Percentiles rank a stretch among this genome's conserved stretches.
Evolutionary conservation across 2,329 filamentous ascomycete species (phyloP).

Genomic region (Talaromyces islandicus): DNA sequence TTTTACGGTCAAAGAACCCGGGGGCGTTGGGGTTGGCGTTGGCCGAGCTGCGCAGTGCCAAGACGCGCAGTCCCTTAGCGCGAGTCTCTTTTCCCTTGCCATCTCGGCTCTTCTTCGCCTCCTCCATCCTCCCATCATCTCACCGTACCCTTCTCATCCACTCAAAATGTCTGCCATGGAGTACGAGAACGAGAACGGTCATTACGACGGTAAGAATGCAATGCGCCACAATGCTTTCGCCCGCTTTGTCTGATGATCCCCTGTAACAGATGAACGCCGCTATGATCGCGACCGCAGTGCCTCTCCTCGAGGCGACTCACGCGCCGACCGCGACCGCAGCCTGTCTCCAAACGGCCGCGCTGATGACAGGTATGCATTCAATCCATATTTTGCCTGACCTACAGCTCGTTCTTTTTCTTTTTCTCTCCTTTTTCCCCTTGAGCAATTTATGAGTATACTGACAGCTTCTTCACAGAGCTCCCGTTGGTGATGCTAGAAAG

Average conservation of each 20-base stretch:
- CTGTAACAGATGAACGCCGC: slow-evolving; percentile 50
- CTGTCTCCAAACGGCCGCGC: slow-evolving; percentile 57
- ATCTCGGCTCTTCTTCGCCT: neutral
- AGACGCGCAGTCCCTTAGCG: slow-evolving; percentile 7
- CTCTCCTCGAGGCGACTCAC: slow-evolving; percentile 55
- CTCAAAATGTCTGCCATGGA: slow-evolving; percentile 49
- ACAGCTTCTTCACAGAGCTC: slow-evolving; percentile 31
- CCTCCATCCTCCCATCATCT: slow-evolving; percentile 1
- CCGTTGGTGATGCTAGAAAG: slow-evolving; percentile 42
- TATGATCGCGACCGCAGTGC: slow-evolving; percentile 63
- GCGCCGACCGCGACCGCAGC: slow-evolving; percentile 54
- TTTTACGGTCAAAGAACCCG: neutral
- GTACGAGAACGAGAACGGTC: slow-evolving; percentile 60
- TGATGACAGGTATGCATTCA: slow-evolving; percentile 42
- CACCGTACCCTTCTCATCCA: slow-evolving; percentile 5
- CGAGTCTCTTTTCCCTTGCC: slow-evolving; percentile 2
- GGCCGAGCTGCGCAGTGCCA: slow-evolving; percentile 1
- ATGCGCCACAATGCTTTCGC: neutral
- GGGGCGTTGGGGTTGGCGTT: neutral
- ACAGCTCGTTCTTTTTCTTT: neutral
- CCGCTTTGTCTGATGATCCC: neutral
- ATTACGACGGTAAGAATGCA: slow-evolving; percentile 56
- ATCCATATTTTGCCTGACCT: neutral
- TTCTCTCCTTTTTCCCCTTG: too few relatives aligned
- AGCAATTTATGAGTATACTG: slow-evolving; percentile 1